Evolutionary conservation across 1,284 basidiomycete species (phyloP), one percentile per base, ranked within the genome.

Genomic region (Ganoderma lucidum): DNA sequence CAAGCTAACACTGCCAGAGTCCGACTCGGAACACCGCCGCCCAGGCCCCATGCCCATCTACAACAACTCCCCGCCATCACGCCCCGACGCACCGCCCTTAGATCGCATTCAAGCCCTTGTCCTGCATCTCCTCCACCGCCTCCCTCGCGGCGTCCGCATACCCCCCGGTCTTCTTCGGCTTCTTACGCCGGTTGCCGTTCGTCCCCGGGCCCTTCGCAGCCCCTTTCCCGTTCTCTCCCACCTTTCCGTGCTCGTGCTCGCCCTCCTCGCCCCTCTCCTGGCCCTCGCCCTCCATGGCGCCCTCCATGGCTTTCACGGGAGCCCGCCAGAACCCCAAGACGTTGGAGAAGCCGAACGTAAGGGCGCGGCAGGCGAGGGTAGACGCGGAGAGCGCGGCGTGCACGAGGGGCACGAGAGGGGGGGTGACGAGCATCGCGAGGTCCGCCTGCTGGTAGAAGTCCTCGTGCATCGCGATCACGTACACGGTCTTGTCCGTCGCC

Each of bases 381-480:
- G 59, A 39, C 37, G 39, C 19, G 39, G 10, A 6, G 53, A 89
- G 80, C 14, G 73, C 79, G 30, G 83, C 59, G 12, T 80, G 77
- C 23, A 84, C 76, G 63, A 88, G 66, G 0, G 86, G 84, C 0
- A 81, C 75, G 23, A 89, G 78, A 3, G 87, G 86, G 0, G 90
- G 87, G 3, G 88, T 67, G 23, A 90, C 17, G 23, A 88, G 79
- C 5, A 84, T 80, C 37, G 83, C 75, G 55, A 90, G 68, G 72
- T 88, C 89, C 67, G 88, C 87, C 0, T 88, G 83, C 72, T 90
- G 87, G 76, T 88, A 90, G 73, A 88, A 89, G 73, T 90, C 88
- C 73, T 90, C 88, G 71, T 90, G 88, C 64, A 81, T 80, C 1
- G 81, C 76, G 65, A 90, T 90, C 67, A 86, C 84, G 75, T 84